phyloP scores from a whole-genome alignment of 2,329 filamentous ascomycete species.

The Monosporascus sp. region DNA sequence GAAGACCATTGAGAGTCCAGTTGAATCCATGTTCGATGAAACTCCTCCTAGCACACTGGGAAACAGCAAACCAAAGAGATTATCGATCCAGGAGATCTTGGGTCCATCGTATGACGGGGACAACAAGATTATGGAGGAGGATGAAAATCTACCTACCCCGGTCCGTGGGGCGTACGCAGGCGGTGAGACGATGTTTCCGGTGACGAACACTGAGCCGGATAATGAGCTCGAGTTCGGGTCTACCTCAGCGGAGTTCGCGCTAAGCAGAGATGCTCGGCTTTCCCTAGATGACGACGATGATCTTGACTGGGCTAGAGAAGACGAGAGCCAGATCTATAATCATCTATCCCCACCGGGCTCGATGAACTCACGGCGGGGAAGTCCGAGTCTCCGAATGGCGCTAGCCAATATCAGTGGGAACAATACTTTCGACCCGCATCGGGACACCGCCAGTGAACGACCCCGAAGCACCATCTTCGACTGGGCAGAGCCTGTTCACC shows the following conservation, averaged over 20 bases:
- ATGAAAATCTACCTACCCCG: constrained; percentile 52
- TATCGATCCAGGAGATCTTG: constrained; percentile 56
- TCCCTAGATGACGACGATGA: constrained; percentile 60
- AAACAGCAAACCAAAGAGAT: constrained; percentile 46
- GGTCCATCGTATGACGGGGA: constrained; percentile 50
- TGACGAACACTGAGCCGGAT: constrained; percentile 15
- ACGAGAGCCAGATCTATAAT: constrained; percentile 48
- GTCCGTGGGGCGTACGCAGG: constrained; percentile 33
- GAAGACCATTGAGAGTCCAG: constrained; percentile 62
- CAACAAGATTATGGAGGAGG: constrained; percentile 57
- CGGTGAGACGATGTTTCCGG: constrained; percentile 19
- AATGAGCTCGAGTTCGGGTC: constrained; percentile 16
- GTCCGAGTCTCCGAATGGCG: constrained; percentile 49
- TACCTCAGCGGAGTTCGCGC: constrained; percentile 27
- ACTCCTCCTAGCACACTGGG: constrained; percentile 58
- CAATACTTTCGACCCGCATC: constrained; percentile 31
- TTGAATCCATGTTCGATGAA: constrained; percentile 79
- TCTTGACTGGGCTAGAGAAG: constrained; percentile 57
- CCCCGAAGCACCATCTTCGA: constrained; percentile 70
- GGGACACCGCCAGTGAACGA: constrained; percentile 37
- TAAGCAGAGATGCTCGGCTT: constrained; percentile 40
- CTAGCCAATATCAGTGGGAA: constrained; percentile 49
- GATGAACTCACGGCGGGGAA: constrained; percentile 47
- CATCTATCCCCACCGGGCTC: constrained; percentile 55
- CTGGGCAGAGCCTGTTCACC: constrained; percentile 63